Conservation (phyloP, 192 early-diverging fungal genomes). For the Rhizophagus prolifer region DNA sequence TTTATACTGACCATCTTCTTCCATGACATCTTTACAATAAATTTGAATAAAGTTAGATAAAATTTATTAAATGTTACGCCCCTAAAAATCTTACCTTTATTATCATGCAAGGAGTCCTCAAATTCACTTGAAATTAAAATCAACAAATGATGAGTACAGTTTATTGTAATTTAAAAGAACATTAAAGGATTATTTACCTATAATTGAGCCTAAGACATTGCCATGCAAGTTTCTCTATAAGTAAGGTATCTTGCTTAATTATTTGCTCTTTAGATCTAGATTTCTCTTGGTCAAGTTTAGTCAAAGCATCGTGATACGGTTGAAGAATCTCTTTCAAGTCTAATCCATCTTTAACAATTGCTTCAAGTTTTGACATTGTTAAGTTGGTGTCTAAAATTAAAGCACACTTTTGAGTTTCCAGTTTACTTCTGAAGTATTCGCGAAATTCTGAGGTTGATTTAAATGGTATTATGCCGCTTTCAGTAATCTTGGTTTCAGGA, state of each 20-base stretch:
- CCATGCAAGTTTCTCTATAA: no score
- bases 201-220: no score
- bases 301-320: not conserved
- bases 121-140: no score
- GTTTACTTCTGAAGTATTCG: conserved; percentile 12
- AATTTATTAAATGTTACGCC: no score
- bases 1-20: not conserved
- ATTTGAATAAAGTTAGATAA: no score
- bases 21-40: not conserved
- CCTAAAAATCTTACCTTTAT: no score
- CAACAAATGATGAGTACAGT: no score
- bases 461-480: not conserved
- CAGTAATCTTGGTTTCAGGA: not conserved
- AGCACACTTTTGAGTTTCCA: conserved; percentile 20
- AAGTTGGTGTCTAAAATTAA: not conserved
- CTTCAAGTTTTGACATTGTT: conserved; percentile 13
- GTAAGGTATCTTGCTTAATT: no score
- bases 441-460: not conserved
- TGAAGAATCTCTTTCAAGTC: not conserved
- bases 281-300: not conserved
- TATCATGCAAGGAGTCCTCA: no score
- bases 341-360: conserved; percentile 12
- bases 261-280: not conserved
- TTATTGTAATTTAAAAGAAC: no score
- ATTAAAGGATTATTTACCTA: no score